phyloP scores from a whole-genome alignment of 2,329 filamentous ascomycete genomes.

The Apiospora pterosperma region DNA sequence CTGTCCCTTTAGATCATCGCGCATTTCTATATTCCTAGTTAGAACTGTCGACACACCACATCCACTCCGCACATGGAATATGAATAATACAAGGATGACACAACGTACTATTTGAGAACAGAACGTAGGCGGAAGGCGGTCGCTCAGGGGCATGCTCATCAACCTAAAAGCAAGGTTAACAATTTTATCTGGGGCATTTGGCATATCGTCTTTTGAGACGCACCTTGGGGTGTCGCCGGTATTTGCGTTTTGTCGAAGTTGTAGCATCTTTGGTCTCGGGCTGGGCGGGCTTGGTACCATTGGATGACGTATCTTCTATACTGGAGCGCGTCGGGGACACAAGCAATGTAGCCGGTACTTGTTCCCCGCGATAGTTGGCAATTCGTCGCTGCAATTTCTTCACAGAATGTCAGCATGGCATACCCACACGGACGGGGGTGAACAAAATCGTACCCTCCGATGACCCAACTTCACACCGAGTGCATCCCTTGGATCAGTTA shows the following conservation, averaged over 20 bases:
- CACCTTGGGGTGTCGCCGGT: conserved; percentile 74
- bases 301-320: conserved; percentile 52
- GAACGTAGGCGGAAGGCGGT: conserved; percentile 78
- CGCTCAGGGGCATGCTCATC: conserved; percentile 79
- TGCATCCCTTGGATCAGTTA: conserved; percentile 51
- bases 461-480: conserved; percentile 79
- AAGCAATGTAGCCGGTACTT: conserved; percentile 53
- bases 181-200: conserved; percentile 10
- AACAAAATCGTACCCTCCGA: conserved; percentile 58
- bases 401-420: conserved; percentile 6
- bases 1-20: conserved; percentile 73
- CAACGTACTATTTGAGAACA: conserved; percentile 77
- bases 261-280: conserved; percentile 41
- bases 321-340: conserved; percentile 45
- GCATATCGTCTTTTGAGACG: conserved; percentile 14
- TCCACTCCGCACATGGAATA: neutral
- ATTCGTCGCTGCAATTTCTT: conserved; percentile 83
- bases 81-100: neutral
- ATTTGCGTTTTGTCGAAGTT: conserved; percentile 63
- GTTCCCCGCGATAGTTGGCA: conserved; percentile 65
- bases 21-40: conserved; percentile 55
- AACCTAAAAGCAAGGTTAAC: conserved; percentile 42
- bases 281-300: conserved; percentile 46
- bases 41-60: neutral
- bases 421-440: neutral